Conservation (phyloP, 2,329 filamentous ascomycete species). For the Claviceps purpurea region DNA sequence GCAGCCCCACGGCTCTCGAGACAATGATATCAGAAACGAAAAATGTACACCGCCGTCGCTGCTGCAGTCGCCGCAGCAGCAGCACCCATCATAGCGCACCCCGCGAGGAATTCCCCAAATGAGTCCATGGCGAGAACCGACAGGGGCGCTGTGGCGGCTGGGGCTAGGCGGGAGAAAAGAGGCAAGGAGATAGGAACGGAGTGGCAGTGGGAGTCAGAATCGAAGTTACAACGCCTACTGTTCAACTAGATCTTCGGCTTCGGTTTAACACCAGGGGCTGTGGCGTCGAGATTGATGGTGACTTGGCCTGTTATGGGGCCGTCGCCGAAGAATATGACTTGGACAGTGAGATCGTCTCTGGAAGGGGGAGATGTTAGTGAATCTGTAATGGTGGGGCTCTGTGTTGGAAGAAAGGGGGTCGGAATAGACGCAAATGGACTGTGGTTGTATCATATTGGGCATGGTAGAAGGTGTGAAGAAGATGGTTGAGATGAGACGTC, state of each 20-base stretch:
- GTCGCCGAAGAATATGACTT: slow-evolving; percentile 97
- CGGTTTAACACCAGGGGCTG: slow-evolving; percentile 33
- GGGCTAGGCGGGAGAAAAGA: not conserved
- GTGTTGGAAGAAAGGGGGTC: not conserved
- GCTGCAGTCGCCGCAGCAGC: not conserved
- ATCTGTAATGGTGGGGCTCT: not conserved
- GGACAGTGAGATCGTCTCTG: slow-evolving; percentile 89
- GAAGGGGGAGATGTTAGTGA: not conserved
- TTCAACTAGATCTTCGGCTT: slow-evolving; percentile 25
- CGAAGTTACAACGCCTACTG: not conserved
- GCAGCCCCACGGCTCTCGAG: no score
- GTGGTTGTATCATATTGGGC: not conserved
- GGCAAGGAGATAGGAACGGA: not conserved
- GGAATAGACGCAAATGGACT: not conserved
- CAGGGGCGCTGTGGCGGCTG: not conserved
- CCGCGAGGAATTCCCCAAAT: not conserved
- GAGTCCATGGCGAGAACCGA: not conserved
- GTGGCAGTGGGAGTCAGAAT: not conserved
- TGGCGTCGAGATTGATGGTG: slow-evolving; percentile 76
- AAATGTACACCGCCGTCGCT: not conserved
- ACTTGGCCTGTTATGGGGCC: slow-evolving; percentile 65
- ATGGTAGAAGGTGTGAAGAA: not conserved
- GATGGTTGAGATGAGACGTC: no score
- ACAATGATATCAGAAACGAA: not conserved
- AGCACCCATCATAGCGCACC: not conserved